Evolutionary conservation across 2,329 filamentous ascomycete species (phyloP).

Genomic region (Diaporthe aspalathi): DNA sequence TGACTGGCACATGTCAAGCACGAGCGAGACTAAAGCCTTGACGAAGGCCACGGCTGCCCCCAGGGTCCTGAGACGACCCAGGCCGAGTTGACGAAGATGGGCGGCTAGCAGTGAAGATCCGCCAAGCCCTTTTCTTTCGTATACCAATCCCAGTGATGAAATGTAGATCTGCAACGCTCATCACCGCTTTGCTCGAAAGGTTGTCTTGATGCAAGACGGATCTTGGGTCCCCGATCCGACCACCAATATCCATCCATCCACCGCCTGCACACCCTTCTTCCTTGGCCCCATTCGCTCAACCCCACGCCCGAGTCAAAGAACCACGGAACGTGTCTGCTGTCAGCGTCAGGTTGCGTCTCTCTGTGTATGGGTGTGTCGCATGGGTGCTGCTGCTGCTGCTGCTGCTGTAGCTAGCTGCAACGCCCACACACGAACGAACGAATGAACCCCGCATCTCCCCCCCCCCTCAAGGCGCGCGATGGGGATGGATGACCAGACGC

Average conservation of each 20-base stretch:
- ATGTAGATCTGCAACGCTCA: constrained; percentile 29
- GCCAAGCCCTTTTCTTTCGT: constrained; percentile 11
- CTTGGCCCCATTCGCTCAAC: too few species aligned
- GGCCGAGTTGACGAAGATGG: neutral
- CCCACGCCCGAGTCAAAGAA: constrained; percentile 27
- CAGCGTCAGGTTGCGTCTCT: neutral
- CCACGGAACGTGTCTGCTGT: constrained; percentile 18
- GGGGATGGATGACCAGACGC: constrained; percentile 1
- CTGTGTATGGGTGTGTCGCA: neutral
- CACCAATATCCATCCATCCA: neutral
- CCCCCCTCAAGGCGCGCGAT: neutral
- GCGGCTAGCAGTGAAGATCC: constrained; percentile 26
- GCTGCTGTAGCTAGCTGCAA: neutral
- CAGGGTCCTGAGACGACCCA: too few species aligned
- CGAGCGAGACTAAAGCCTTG: neutral
- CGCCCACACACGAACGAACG: neutral
- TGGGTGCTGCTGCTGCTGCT: neutral
- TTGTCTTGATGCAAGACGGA: constrained; percentile 20
- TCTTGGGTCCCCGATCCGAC: constrained; percentile 28
- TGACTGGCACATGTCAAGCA: constrained; percentile 26
- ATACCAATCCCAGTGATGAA: constrained; percentile 30
- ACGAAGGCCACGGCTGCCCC: too few species aligned
- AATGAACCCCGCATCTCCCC: constrained; percentile 27
- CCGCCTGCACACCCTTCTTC: too few species aligned
- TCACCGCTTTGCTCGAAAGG: constrained; percentile 16